These are phyloP conservation scores for Arthrobotrys entomopaga DNA, from an alignment of 2,329 filamentous ascomycete species.

Conservation along the genomic window DNA sequence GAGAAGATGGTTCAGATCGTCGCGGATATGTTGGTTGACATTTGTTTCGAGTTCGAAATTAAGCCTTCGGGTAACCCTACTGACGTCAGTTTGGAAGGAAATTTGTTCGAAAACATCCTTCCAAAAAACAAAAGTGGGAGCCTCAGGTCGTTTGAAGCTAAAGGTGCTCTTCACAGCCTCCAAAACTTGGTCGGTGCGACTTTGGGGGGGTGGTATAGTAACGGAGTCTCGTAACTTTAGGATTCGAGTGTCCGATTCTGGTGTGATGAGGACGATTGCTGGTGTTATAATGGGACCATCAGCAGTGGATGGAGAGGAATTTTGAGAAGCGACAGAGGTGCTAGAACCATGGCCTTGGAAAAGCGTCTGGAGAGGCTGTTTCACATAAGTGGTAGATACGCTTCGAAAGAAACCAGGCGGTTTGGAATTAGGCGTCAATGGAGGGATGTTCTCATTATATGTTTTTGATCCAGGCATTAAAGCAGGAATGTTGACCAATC, in stretches of 20 bases:
- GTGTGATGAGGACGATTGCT: slow-evolving; percentile 36
- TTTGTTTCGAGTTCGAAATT: slow-evolving; percentile 36
- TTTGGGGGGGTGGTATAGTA: background rate
- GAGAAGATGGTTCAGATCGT: slow-evolving; percentile 28
- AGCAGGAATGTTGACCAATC: too few species aligned
- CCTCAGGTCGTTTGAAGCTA: background rate
- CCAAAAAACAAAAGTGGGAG: slow-evolving; percentile 48
- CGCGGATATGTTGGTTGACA: slow-evolving; percentile 24
- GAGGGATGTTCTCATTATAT: slow-evolving; percentile 12
- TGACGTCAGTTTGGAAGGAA: slow-evolving; percentile 15
- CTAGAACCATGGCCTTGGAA: slow-evolving; percentile 22
- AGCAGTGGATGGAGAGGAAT: background rate
- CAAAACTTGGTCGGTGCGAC: background rate
- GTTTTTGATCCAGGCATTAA: background rate
- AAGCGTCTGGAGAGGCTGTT: slow-evolving; percentile 42
- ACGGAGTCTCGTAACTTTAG: slow-evolving; percentile 21
- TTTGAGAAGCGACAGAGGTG: slow-evolving; percentile 11
- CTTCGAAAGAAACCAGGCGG: slow-evolving; percentile 21
- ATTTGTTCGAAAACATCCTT: slow-evolving; percentile 39
- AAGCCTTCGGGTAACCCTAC: background rate
- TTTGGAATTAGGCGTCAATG: background rate
- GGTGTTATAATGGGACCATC: slow-evolving; percentile 6
- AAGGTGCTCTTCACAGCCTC: slow-evolving; percentile 8
- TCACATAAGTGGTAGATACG: slow-evolving; percentile 9
- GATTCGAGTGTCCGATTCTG: slow-evolving; percentile 27